These are phyloP conservation scores for Phytophthora tubulina DNA, from an alignment of 352 stramenopile species.

Conservation along the genomic window DNA sequence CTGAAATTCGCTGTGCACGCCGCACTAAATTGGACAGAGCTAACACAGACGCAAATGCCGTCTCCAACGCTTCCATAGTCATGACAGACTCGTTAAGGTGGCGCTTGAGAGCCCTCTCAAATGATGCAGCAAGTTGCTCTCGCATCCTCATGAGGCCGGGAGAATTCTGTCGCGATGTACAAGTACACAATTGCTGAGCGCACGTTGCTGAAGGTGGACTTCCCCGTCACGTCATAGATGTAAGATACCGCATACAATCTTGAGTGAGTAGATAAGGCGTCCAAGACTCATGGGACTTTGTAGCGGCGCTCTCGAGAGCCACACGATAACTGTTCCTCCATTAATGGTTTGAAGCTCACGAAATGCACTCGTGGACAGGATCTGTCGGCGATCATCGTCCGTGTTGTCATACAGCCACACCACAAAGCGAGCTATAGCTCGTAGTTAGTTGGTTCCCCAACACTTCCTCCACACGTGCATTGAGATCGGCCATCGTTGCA, in stretches of 20 bases:
- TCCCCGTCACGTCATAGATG: neutral
- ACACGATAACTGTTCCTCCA: neutral
- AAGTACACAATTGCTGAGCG: slow-evolving; percentile 6
- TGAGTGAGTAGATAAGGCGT: neutral
- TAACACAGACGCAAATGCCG: neutral
- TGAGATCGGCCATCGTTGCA: neutral
- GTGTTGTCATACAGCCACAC: too few relatives aligned
- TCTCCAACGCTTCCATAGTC: neutral
- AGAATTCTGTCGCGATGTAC: neutral
- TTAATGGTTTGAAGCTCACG: neutral
- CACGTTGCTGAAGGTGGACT: slow-evolving; percentile 2
- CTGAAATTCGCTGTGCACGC: too few relatives aligned
- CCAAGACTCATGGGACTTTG: neutral
- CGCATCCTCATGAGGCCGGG: neutral
- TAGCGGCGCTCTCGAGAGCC: neutral
- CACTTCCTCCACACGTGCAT: neutral
- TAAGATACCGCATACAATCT: slow-evolving; percentile 1
- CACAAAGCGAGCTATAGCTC: neutral
- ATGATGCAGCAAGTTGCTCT: too few relatives aligned
- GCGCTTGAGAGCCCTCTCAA: neutral
- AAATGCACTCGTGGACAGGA: too few relatives aligned
- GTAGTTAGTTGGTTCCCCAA: neutral
- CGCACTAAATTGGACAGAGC: too few relatives aligned
- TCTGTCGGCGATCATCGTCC: too few relatives aligned
- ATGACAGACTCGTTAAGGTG: neutral